These are phyloP conservation scores for Beta vulgaris DNA, from an alignment of 148 eudicot species.

Conservation along the genomic window DNA sequence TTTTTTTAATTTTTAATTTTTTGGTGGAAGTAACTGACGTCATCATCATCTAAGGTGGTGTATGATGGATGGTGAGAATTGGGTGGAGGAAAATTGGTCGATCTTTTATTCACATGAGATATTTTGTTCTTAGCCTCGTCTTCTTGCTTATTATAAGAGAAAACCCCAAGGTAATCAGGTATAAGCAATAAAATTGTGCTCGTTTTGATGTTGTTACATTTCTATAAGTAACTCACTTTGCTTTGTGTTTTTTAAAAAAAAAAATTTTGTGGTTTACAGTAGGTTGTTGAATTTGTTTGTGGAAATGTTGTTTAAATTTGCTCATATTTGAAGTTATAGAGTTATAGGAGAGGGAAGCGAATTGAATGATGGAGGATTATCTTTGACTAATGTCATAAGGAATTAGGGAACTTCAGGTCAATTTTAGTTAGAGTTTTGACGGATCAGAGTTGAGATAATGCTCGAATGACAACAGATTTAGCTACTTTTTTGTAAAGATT, in stretches of 20 bases:
- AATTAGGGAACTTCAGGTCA: neutral
- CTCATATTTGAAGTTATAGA: slow-evolving; percentile 2
- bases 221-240: neutral
- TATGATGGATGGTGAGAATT: slow-evolving; percentile 98
- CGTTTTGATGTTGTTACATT: neutral
- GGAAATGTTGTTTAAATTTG: neutral
- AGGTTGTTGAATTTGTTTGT: slow-evolving; percentile 5
- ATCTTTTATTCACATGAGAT: slow-evolving; percentile 95
- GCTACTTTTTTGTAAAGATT: no score
- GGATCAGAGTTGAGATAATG: slow-evolving; percentile 1
- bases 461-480: neutral
- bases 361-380: neutral
- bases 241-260: no score
- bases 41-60: slow-evolving; percentile 62
- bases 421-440: neutral
- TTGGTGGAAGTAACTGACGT: slow-evolving; percentile 13
- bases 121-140: slow-evolving; percentile 78
- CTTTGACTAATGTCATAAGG: neutral
- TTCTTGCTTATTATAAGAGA: slow-evolving; percentile 92
- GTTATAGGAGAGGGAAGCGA: neutral
- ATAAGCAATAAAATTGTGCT: neutral
- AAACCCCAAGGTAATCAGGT: slow-evolving; percentile 98
- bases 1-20: slow-evolving; percentile 7
- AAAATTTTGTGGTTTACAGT: neutral
- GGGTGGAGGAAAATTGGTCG: slow-evolving; percentile 93